These are phyloP conservation scores for Rhododendron ferrugineum DNA, from an alignment of 148 eudicot species.

Conservation along the genomic window DNA sequence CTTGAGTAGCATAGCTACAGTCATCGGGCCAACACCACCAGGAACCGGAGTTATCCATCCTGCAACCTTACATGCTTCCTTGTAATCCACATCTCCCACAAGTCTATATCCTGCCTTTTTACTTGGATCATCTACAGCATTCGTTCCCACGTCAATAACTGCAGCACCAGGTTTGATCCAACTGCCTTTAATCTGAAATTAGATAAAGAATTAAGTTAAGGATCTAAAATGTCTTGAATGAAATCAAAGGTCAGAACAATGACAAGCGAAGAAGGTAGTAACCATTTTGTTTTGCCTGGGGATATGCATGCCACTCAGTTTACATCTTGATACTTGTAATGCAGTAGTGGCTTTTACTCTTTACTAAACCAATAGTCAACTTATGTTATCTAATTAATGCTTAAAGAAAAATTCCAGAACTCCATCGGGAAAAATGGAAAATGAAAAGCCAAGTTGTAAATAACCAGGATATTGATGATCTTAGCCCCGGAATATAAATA, in stretches of 20 bases:
- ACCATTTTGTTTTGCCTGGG: not conserved
- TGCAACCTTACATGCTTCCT: constrained; percentile 84
- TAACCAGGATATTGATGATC: not conserved
- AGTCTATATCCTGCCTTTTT: constrained; percentile 84
- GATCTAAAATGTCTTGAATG: not conserved
- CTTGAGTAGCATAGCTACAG: constrained; percentile 95
- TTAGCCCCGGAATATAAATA: not conserved
- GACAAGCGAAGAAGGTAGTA: not conserved
- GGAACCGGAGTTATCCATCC: constrained; percentile 98
- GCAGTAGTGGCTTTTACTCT: not conserved
- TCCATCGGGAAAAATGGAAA: not conserved
- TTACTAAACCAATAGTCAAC: not conserved
- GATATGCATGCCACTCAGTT: not conserved
- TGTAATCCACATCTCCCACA: constrained; percentile 89
- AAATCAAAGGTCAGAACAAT: not conserved
- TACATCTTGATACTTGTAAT: not conserved
- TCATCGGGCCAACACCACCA: constrained; percentile 99
- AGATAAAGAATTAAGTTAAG: not conserved
- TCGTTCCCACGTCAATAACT: constrained; percentile 91
- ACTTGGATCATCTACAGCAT: constrained; percentile 83
- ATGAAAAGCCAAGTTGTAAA: not conserved
- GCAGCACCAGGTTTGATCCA: constrained; percentile 99
- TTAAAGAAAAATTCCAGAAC: not conserved
- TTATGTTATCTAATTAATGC: not conserved
- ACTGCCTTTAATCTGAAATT: constrained; percentile 71